A percentile compares a stretch with the other conserved stretches of the same genome.
Conservation (phyloP, 345 rosid species). For the Psidium guajava region DNA sequence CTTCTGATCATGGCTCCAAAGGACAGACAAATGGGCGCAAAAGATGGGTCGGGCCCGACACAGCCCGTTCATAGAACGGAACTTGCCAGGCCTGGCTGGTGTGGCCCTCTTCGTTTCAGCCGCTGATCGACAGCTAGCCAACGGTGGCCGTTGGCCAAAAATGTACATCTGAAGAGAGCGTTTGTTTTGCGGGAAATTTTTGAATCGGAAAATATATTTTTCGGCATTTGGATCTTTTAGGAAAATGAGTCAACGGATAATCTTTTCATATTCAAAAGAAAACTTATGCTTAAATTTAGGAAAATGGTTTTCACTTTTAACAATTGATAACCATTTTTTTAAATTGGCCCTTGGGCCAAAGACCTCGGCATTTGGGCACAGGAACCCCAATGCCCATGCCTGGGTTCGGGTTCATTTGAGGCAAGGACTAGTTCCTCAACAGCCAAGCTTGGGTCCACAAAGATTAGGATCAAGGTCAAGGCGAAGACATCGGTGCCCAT, state of each 20-base stretch:
- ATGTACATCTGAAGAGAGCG: background rate
- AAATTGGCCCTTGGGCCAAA: background rate
- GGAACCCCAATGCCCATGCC: background rate
- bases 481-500: background rate
- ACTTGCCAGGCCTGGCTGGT: background rate
- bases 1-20: background rate
- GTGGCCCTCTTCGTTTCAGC: background rate
- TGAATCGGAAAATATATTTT: background rate
- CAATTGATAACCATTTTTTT: background rate
- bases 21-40: background rate
- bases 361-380: background rate
- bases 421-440: no score
- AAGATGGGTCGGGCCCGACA: background rate
- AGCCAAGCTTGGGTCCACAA: no score
- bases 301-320: background rate
- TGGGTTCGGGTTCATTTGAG: background rate
- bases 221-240: background rate
- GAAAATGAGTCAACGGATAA: background rate
- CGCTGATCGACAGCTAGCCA: no score
- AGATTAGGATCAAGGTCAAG: no score
- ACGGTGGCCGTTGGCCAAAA: no score
- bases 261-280: background rate
- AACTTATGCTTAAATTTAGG: background rate
- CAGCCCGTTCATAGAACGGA: background rate
- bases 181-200: background rate